Conservation (phyloP, 495 filamentous ascomycete genomes). For the Bombardia bombarda region DNA sequence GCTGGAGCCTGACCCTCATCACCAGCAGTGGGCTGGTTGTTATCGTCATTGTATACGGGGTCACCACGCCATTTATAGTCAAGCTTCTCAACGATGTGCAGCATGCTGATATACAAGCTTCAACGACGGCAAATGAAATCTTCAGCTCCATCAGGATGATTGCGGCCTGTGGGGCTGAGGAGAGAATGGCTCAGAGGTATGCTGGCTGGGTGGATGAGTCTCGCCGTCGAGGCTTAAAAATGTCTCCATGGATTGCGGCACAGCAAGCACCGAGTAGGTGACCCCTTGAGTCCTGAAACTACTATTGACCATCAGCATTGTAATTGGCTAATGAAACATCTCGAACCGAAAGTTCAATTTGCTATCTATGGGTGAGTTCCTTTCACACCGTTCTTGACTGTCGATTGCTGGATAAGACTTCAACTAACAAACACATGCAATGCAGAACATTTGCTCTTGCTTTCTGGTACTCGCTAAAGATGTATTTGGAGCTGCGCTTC, state of each 20-base stretch:
- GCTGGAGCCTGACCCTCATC: conserved; percentile 50
- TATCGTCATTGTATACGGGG: conserved; percentile 46
- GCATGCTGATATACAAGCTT: conserved; percentile 51
- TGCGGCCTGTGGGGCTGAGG: conserved; percentile 55
- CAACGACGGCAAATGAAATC: conserved; percentile 51
- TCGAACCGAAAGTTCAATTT: conserved; percentile 27
- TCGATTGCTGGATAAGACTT: background rate
- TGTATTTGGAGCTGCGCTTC: conserved; percentile 19
- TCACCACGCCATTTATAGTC: conserved; percentile 48
- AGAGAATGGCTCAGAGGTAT: conserved; percentile 45
- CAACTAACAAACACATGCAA: too few relatives aligned
- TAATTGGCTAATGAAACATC: background rate
- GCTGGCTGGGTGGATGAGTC: conserved; percentile 50
- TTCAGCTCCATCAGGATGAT: conserved; percentile 51
- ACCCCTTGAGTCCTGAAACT: conserved; percentile 5
- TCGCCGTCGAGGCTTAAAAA: conserved; percentile 42
- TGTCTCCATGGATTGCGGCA: conserved; percentile 39
- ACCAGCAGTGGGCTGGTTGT: conserved; percentile 50
- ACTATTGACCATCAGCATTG: background rate
- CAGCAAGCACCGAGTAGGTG: conserved; percentile 37
- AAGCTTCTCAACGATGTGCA: conserved; percentile 48
- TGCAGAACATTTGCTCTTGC: conserved; percentile 36
- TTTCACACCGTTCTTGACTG: background rate
- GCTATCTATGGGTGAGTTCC: conserved; percentile 32
- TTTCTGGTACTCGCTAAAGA: conserved; percentile 34